These are phyloP conservation scores for Basipetospora sp. DNA, from an alignment of 2,329 filamentous ascomycete genomes.

Conservation along the genomic window DNA sequence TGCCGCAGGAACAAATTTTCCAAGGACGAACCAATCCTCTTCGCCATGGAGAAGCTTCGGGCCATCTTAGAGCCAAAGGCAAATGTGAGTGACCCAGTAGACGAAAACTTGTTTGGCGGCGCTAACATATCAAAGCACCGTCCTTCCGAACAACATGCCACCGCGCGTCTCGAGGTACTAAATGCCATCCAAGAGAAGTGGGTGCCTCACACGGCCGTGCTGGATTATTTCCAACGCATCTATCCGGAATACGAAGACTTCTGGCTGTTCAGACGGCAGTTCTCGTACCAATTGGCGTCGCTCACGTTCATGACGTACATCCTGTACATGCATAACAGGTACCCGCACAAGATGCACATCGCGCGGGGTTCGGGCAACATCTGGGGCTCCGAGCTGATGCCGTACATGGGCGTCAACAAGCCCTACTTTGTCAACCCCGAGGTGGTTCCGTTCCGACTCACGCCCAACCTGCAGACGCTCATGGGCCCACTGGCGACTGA, in stretches of 20 bases:
- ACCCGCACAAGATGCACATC: slow-evolving; percentile 90
- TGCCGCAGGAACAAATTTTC: slow-evolving; percentile 73
- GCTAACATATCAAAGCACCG: slow-evolving; percentile 1
- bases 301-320: slow-evolving; percentile 98
- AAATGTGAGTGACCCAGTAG: slow-evolving; percentile 34
- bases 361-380: slow-evolving; percentile 77
- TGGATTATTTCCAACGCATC: slow-evolving; percentile 77
- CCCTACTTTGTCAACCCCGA: slow-evolving; percentile 91
- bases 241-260: slow-evolving; percentile 88
- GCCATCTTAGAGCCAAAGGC: slow-evolving; percentile 56
- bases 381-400: slow-evolving; percentile 90
- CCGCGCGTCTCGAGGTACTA: slow-evolving; percentile 78
- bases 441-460: slow-evolving; percentile 90
- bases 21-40: slow-evolving; percentile 90
- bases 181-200: slow-evolving; percentile 86
- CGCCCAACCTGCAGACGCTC: slow-evolving; percentile 85
- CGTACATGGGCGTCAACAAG: slow-evolving; percentile 69
- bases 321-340: slow-evolving; percentile 90
- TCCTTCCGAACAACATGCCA: slow-evolving; percentile 47
- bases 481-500: slow-evolving; percentile 94
- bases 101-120: neutral
- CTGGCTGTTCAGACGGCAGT: slow-evolving; percentile 95
- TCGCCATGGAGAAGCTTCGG: slow-evolving; percentile 86
- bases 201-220: slow-evolving; percentile 66
- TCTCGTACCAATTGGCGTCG: slow-evolving; percentile 87